These are phyloP conservation scores for Aureobasidium namibiae DNA, from an alignment of 2,329 filamentous ascomycete species.

Conservation along the genomic window DNA sequence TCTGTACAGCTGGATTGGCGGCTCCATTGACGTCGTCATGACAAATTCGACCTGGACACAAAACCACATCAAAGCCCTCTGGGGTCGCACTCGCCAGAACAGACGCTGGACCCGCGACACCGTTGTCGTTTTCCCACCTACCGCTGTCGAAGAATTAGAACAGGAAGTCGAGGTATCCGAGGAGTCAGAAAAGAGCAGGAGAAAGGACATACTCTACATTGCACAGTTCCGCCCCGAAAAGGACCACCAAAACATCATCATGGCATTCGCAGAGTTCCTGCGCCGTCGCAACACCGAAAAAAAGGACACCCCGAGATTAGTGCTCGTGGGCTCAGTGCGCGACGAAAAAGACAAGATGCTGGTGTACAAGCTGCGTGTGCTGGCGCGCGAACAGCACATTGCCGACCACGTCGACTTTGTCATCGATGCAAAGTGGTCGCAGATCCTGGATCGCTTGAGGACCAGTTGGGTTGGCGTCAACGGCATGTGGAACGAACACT, in stretches of 20 bases:
- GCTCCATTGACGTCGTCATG: conserved; percentile 86
- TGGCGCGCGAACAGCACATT: conserved; percentile 79
- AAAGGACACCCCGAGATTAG: conserved; percentile 50
- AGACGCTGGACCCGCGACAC: conserved; percentile 49
- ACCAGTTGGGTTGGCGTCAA: conserved; percentile 82
- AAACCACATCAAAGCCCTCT: conserved; percentile 69
- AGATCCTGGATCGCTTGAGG: conserved; percentile 71
- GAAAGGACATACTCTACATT: conserved; percentile 77
- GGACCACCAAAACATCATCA: conserved; percentile 80
- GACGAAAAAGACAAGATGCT: conserved; percentile 71
- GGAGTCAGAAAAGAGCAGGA: conserved; percentile 59
- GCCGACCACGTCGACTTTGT: conserved; percentile 80
- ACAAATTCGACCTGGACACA: conserved; percentile 97
- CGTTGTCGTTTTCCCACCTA: conserved; percentile 80
- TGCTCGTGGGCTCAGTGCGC: conserved; percentile 87
- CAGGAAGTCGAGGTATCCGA: conserved; percentile 62
- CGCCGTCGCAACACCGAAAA: conserved; percentile 25
- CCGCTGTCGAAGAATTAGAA: conserved; percentile 78
- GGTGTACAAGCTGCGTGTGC: conserved; percentile 79
- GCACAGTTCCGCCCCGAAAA: conserved; percentile 97
- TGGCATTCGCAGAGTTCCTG: conserved; percentile 66
- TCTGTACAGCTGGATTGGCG: conserved; percentile 74
- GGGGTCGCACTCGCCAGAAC: conserved; percentile 47
- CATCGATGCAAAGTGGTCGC: conserved; percentile 80
- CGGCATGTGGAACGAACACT: conserved; percentile 99